These are phyloP conservation scores for Boletus hoseneyae DNA, from an alignment of 1,284 basidiomycete genomes.

Conservation along the genomic window DNA sequence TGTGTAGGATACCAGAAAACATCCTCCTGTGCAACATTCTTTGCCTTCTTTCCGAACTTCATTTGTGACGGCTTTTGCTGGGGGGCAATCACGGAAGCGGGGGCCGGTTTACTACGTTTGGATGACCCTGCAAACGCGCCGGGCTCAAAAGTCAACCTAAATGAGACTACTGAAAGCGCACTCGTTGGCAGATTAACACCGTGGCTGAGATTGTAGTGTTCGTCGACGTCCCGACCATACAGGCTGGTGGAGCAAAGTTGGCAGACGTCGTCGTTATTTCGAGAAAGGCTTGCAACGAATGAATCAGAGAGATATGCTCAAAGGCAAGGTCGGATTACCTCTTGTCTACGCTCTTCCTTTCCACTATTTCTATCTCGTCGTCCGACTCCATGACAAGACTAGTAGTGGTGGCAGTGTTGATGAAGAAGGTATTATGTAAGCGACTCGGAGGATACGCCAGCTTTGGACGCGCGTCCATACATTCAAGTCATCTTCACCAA, in stretches of 20 bases:
- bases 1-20: conserved; percentile 62
- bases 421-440: conserved; percentile 31
- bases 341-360: neutral
- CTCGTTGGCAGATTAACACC: neutral
- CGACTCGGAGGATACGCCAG: conserved; percentile 17
- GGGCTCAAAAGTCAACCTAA: neutral
- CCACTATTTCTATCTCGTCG: conserved; percentile 29
- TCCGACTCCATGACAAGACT: conserved; percentile 13
- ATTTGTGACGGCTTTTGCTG: conserved; percentile 4
- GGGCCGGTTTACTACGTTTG: conserved; percentile 6
- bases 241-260: conserved; percentile 49
- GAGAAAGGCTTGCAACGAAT: conserved; percentile 10
- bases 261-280: conserved; percentile 36
- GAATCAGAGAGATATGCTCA: neutral
- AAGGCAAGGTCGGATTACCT: conserved; percentile 8
- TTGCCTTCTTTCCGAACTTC: conserved; percentile 14
- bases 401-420: conserved; percentile 19
- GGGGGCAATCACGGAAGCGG: neutral
- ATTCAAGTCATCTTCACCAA: conserved; percentile 11
- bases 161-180: neutral
- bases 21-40: conserved; percentile 35
- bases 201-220: conserved; percentile 49
- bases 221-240: conserved; percentile 26
- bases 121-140: conserved; percentile 13
- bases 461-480: conserved; percentile 53